Base-by-base conservation (phyloP, 1,139 yeast genomes). In the Magnusiomyces paraingens region DNA sequence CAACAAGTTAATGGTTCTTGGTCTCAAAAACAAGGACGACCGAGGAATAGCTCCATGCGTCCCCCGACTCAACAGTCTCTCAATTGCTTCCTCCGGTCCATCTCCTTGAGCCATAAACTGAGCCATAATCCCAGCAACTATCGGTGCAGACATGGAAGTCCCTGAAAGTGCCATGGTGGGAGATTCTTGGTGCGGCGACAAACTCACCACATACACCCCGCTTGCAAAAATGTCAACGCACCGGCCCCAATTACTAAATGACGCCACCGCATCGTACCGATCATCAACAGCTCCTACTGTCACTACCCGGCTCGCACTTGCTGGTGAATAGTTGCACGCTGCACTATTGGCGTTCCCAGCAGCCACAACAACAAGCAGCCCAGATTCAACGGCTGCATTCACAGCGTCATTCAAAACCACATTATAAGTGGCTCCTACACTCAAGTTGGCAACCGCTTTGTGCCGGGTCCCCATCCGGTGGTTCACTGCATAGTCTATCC, bases 271-370 rank as follows among this genome's bases (percentile, higher is more conserved):
- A 61, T 88, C 95, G 22, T 76, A 76, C 40, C 77, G 67, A 64
- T 86, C 95, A 66, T 89, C 94, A 51, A 89, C 82, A 1, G 97
- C 96, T 0, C 96, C 97, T 1, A 90, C 96, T 0, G 96, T 85
- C 1, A 89, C 80, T 0, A 93, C 94, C 48, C 72, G 71, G 1
- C 72, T 68, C 0, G 95, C 82, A 40, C 91, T 81, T 0, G 94
- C 95, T 0, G 96, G 96, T 44, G 94, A 84, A 3, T 86, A 78
- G 54, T 77, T 70, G 65, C 97, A 90, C 0, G 97, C 95, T 64
- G 88, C 83, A 22, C 77, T 70, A 63, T 86, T 83, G 36, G 84
- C 77, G 66, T 91, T 91, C 0, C 97, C 98, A 0, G 96, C 97
- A 0, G 97, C 96, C 2, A 80, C 95, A 11, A 88, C 90, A 50